Conservation (phyloP, 2,329 filamentous ascomycete genomes). For the Ophiocordyceps robertsii region DNA sequence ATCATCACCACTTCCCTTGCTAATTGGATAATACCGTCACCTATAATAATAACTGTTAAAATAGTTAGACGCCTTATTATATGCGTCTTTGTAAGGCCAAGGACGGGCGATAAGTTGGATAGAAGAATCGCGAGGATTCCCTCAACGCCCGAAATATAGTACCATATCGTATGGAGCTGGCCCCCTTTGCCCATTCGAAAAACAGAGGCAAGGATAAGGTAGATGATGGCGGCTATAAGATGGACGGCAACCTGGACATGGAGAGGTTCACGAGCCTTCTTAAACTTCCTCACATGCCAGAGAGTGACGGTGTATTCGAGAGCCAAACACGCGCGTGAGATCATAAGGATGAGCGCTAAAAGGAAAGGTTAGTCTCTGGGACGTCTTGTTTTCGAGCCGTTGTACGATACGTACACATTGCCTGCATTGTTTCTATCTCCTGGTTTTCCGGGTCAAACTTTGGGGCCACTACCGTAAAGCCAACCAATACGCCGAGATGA, state of each 20-base stretch:
- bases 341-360: constrained; percentile 33
- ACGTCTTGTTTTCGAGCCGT: no score
- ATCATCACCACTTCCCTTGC: constrained; percentile 35
- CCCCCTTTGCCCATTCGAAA: constrained; percentile 19
- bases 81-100: constrained; percentile 49
- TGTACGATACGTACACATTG: no score
- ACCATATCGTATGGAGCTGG: constrained; percentile 30
- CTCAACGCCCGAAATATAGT: constrained; percentile 39
- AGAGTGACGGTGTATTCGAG: constrained; percentile 38
- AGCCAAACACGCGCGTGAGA: constrained; percentile 37
- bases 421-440: constrained; percentile 21
- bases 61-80: constrained; percentile 50
- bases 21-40: constrained; percentile 51
- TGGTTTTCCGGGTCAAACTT: constrained; percentile 26
- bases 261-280: constrained; percentile 20
- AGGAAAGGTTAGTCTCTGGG: no score
- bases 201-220: constrained; percentile 26
- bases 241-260: constrained; percentile 21
- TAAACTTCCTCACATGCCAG: constrained; percentile 27
- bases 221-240: constrained; percentile 20
- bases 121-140: constrained; percentile 35
- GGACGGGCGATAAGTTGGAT: constrained; percentile 38
- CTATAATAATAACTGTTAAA: constrained; percentile 52
- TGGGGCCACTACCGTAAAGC: constrained; percentile 47
- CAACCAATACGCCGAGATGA: constrained; percentile 51